A percentile compares a stretch with the other conserved stretches of the same genome.
Conservation (phyloP, 148 eudicot genomes). For the Silene conica region DNA sequence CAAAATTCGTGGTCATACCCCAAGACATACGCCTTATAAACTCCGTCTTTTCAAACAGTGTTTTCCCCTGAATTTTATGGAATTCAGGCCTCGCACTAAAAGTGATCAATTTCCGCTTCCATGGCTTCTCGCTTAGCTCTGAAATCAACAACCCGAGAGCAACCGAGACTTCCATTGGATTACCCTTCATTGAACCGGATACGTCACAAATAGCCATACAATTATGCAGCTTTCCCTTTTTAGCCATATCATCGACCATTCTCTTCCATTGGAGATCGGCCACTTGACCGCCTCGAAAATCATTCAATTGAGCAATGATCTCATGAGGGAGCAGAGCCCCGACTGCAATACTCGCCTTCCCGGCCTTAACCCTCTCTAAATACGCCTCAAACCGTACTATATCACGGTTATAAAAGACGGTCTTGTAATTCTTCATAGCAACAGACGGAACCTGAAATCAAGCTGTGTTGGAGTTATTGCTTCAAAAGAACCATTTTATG, state of each 20-base stretch:
- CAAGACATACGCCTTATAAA: background rate
- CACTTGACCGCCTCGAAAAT: background rate
- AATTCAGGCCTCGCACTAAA: background rate
- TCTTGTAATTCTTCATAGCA: constrained; percentile 42
- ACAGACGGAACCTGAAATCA: constrained; percentile 53
- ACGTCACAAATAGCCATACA: constrained; percentile 39
- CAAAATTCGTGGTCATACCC: constrained; percentile 31
- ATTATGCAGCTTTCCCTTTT: constrained; percentile 34
- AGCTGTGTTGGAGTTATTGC: too few species aligned
- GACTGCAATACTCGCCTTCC: constrained; percentile 44
- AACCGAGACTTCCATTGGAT: constrained; percentile 41
- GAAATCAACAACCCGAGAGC: constrained; percentile 31
- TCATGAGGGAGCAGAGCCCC: constrained; percentile 55
- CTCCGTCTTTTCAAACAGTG: background rate
- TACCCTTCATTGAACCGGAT: constrained; percentile 34
- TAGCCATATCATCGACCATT: constrained; percentile 39
- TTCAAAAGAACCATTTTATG: too few species aligned
- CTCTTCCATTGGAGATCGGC: constrained; percentile 54
- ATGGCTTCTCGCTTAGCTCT: constrained; percentile 12
- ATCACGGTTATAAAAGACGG: constrained; percentile 28
- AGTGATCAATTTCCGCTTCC: constrained; percentile 18
- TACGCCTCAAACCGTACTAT: constrained; percentile 29
- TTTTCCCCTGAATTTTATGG: constrained; percentile 4
- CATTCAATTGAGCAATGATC: constrained; percentile 29
- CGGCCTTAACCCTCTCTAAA: constrained; percentile 36